phyloP scores from a whole-genome alignment of 2,329 filamentous ascomycete species.

The Penicillium crustosum region DNA sequence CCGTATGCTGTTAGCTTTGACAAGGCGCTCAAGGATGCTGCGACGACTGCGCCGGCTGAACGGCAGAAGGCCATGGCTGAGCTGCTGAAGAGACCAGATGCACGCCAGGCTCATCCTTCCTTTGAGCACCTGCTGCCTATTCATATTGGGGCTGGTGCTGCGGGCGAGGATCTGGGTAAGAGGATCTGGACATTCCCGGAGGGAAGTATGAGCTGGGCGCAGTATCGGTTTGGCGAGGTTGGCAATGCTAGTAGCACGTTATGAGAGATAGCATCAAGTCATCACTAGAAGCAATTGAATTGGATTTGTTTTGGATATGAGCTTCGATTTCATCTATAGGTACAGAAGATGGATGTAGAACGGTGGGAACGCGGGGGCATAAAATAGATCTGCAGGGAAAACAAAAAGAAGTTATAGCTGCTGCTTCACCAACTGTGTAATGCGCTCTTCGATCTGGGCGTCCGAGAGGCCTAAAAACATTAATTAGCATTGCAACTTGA shows the following conservation, averaged over 20 bases:
- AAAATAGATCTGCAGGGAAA: slow-evolving; percentile 17
- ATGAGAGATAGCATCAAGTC: not conserved
- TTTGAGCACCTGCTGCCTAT: slow-evolving; percentile 64
- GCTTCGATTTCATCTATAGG: slow-evolving; percentile 41
- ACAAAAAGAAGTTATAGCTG: slow-evolving; percentile 32
- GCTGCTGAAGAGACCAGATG: slow-evolving; percentile 53
- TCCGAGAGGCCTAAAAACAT: slow-evolving; percentile 59
- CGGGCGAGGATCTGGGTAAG: slow-evolving; percentile 49
- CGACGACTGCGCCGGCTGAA: slow-evolving; percentile 48
- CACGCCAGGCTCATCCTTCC: slow-evolving; percentile 61
- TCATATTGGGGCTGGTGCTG: slow-evolving; percentile 58
- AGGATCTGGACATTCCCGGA: slow-evolving; percentile 52
- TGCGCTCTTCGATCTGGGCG: slow-evolving; percentile 68
- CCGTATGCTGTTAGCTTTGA: slow-evolving; percentile 66
- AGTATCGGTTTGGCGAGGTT: slow-evolving; percentile 52
- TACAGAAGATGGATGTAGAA: slow-evolving; percentile 35
- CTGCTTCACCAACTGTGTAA: slow-evolving; percentile 62
- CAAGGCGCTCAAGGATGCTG: slow-evolving; percentile 65
- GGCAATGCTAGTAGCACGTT: slow-evolving; percentile 20
- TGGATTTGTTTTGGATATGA: slow-evolving; percentile 13
- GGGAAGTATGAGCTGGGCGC: slow-evolving; percentile 56
- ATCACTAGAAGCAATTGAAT: slow-evolving; percentile 1
- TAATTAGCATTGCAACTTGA: slow-evolving; percentile 13
- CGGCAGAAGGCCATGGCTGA: slow-evolving; percentile 47
- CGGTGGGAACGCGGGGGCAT: slow-evolving; percentile 29